Evolutionary conservation across 2,329 filamentous ascomycete species (phyloP).

Genomic region (Meredithiella fracta): DNA sequence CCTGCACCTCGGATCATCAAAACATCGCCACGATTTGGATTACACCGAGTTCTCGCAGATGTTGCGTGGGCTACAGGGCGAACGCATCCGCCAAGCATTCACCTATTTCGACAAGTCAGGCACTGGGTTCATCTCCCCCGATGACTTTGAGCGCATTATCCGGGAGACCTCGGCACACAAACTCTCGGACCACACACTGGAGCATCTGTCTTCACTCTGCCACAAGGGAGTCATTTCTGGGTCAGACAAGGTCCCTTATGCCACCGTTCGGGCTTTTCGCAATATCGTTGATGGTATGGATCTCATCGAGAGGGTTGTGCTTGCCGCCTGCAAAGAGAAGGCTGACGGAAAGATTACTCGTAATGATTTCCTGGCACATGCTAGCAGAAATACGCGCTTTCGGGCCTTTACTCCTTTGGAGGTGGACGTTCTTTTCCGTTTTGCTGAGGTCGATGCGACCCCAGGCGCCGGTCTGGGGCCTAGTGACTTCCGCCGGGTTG

Average conservation of each 20-base stretch:
- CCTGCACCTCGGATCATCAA: slow-evolving; percentile 79
- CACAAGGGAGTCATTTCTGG: slow-evolving; percentile 42
- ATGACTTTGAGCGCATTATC: slow-evolving; percentile 95
- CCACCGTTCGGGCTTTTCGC: slow-evolving; percentile 93
- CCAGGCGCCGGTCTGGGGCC: slow-evolving; percentile 53
- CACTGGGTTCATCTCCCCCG: slow-evolving; percentile 87
- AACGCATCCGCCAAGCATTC: slow-evolving; percentile 92
- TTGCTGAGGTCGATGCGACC: slow-evolving; percentile 79
- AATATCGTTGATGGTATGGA: slow-evolving; percentile 98
- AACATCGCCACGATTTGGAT: slow-evolving; percentile 76
- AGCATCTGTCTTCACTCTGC: slow-evolving; percentile 82
- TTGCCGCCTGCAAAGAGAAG: slow-evolving; percentile 71
- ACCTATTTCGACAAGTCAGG: slow-evolving; percentile 77
- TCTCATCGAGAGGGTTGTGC: slow-evolving; percentile 81
- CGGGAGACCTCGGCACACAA: slow-evolving; percentile 86
- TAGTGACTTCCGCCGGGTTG: slow-evolving; percentile 79
- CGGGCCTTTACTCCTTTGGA: slow-evolving; percentile 97
- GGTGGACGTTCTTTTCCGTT: slow-evolving; percentile 96
- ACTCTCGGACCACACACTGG: slow-evolving; percentile 85
- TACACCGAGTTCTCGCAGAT: slow-evolving; percentile 97
- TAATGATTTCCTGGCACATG: slow-evolving; percentile 87
- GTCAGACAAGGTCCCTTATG: slow-evolving; percentile 89
- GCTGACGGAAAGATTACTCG: slow-evolving; percentile 83
- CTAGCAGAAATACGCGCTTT: slow-evolving; percentile 78
- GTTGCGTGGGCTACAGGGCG: slow-evolving; percentile 87